Base-by-base conservation (phyloP, 257 asterid genomes). In the Handroanthus guayacan region DNA sequence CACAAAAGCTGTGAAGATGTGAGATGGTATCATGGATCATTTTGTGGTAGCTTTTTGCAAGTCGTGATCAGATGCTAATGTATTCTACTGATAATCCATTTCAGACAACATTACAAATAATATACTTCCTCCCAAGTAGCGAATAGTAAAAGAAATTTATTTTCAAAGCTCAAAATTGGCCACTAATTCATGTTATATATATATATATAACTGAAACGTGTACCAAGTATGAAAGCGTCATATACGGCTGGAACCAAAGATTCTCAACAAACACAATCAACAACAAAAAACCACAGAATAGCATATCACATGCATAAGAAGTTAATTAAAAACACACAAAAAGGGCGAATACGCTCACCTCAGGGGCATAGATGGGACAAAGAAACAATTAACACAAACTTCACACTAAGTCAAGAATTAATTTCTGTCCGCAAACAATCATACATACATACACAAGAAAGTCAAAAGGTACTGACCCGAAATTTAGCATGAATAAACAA, bases 181-280 rank as follows among this genome's bases (percentile, higher is more conserved):
- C 41, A 55, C 37, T 2, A 18, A 3, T 31, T 39, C 38, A 31
- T 11, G 41, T 25, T 50, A 54, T 67, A 25, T 50, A 54, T 67
- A 25, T 1, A 25, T 36, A 62, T 34, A 17, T 54, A 52, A 54
- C n/a, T 69, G 31, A 54, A 37, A 54, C 45, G 60, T 51, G 11
- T n/a, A 48, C 37, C 16, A 63, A 62, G 12, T 37, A 50, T 47
- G 31, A 16, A 74, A 74, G 38, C 62, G 43, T 5, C 50, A 66
- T 52, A 52, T 12, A 12, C 6, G n/a, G 17, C 55, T 48, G 25
- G 72, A 66, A 67, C 48, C 45, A 34, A 13, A 75, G 31, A 43
- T 11, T 25, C 69, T 68, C 43, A 20, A 63, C 48, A 43, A 56
- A 56, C 71, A 76, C 70, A 50, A 60, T 45, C 64, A 47, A 41